Base-by-base conservation (phyloP, 371 early-diverging fungal species). In the Mucor racemosus region DNA sequence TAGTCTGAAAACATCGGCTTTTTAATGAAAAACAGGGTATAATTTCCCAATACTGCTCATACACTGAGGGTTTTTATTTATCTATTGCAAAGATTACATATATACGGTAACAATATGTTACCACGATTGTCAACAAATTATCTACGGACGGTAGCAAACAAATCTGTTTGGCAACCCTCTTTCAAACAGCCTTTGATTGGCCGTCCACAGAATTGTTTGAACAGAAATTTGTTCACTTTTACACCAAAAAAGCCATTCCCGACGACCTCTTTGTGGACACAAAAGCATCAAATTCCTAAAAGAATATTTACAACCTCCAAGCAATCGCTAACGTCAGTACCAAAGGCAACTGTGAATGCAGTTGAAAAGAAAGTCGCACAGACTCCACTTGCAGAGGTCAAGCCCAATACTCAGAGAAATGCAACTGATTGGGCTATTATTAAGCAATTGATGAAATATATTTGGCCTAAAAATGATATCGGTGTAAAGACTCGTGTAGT, bases 391-490 rank as follows among this genome's bases (percentile, higher is more conserved):
- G 26, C 21, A 0, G 50, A 26, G 26, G 19, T 19, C n/a, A 36
- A 14, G 40, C 42, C 31, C 9, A 55, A 53, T 33, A 71, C 69
- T 10, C 64, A 76, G 46, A 66, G 80, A 62, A 78, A 80, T 65
- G 74, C 80, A 10, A 82, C 81, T 6, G 90, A 93, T 72, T 85
- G 85, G 80, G 81, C 84, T 58, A 93, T 97, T 41, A 82, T 97
- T 60, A 88, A 86, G 61, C 88, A 94, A 66, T 79, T 97, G 66
- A 80, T 88, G 66, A 84, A 86, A 53, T 95, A 95, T 75, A 86
- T 97, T 11, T 97, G 97, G 97, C 97, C 97, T 38, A 92, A 91
- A 72, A 88, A 90, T 61, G 91, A 94, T 65, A 64, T 71, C n/a
- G 80, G 87, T 5, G 88, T 90, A 6, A 95, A 95, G 74, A 77